A percentile compares a stretch with the other conserved stretches of the same genome.
These are phyloP conservation scores for Conticribra guillardii DNA, from an alignment of 108 stramenopile species.

Conservation along the genomic window DNA sequence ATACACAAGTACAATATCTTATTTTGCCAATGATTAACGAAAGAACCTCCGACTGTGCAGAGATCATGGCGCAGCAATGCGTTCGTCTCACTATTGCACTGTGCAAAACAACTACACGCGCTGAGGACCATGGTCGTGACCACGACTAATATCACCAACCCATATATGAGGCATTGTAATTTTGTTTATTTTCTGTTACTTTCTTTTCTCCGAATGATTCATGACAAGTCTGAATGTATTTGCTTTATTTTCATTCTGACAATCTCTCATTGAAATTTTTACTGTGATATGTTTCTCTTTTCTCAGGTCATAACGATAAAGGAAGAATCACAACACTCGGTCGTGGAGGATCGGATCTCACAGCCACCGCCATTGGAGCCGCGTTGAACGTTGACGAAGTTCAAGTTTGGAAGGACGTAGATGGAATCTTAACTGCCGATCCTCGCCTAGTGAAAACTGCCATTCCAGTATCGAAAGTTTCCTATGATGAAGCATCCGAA, in stretches of 20 bases:
- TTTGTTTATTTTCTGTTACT: neutral
- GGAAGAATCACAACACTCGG: conserved; percentile 94
- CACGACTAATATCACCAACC: conserved; percentile 38
- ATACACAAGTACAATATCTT: too few species aligned
- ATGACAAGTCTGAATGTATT: too few species aligned
- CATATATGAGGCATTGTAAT: conserved; percentile 24
- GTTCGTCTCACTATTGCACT: conserved; percentile 45
- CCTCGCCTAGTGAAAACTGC: conserved; percentile 90
- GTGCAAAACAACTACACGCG: conserved; percentile 29
- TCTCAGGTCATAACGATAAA: conserved; percentile 76
- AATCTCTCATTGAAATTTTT: too few species aligned
- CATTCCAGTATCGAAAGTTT: conserved; percentile 83
- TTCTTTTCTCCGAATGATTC: neutral
- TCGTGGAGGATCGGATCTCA: conserved; percentile 94
- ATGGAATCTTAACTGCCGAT: conserved; percentile 96
- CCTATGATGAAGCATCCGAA: conserved; percentile 96
- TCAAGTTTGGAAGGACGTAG: conserved; percentile 99
- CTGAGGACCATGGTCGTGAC: conserved; percentile 35
- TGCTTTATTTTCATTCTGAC: too few species aligned
- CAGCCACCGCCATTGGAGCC: conserved; percentile 93
- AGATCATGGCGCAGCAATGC: conserved; percentile 26
- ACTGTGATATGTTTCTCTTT: too few species aligned
- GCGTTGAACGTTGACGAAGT: conserved; percentile 87
- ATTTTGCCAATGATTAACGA: conserved; percentile 29
- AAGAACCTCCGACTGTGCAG: conserved; percentile 26